Percentiles rank a stretch among this genome's conserved stretches.
Conservation (phyloP, 2,329 filamentous ascomycete species). For the Pseudocercospora musae region DNA sequence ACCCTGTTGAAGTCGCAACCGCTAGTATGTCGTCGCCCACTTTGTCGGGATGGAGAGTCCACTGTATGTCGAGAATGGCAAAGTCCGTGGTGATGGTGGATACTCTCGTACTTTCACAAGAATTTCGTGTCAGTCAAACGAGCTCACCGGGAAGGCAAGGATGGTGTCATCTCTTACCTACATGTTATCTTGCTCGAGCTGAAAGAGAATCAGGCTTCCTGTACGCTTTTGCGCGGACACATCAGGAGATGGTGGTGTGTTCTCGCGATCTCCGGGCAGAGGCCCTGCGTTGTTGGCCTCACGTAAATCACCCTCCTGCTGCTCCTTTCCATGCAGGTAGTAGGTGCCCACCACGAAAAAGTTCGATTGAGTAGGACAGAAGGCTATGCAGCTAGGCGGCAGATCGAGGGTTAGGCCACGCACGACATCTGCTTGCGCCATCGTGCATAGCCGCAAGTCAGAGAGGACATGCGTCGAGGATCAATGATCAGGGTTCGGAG, state of each 20-base stretch:
- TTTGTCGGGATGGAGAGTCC: conserved; percentile 53
- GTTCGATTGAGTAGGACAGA: conserved; percentile 59
- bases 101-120: conserved; percentile 23
- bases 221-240: conserved; percentile 48
- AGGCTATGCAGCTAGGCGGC: conserved; percentile 75
- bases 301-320: conserved; percentile 7
- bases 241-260: neutral
- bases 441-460: conserved; percentile 10
- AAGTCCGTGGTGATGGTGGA: conserved; percentile 23
- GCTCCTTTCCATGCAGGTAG: conserved; percentile 57
- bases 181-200: conserved; percentile 51
- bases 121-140: conserved; percentile 23
- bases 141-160: neutral
- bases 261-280: neutral
- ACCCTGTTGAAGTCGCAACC: conserved; percentile 73
- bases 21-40: conserved; percentile 54
- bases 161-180: conserved; percentile 42
- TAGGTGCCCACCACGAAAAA: conserved; percentile 84
- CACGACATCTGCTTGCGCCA: conserved; percentile 40
- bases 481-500: neutral
- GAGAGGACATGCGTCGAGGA: neutral
- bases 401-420: conserved; percentile 58
- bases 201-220: conserved; percentile 70
- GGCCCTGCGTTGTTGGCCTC: neutral
- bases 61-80: conserved; percentile 74